Base-by-base conservation (phyloP, 306 rosid species). In the Arachis hypogaea region DNA sequence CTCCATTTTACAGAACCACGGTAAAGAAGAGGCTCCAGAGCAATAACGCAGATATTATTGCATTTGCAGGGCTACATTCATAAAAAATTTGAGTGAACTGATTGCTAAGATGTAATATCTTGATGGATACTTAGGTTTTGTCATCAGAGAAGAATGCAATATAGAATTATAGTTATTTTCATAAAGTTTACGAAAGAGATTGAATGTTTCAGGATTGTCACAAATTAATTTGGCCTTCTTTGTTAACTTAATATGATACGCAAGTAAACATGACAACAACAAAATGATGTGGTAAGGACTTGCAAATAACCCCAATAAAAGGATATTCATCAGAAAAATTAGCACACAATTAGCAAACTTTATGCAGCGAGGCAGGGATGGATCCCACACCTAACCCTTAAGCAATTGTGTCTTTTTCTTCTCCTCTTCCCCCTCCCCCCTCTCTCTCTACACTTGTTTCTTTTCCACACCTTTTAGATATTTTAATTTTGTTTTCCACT, bases 11-110 rank as follows among this genome's bases (percentile, higher is more conserved):
- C 45, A 6, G 57, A 11, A 14, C 78, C 69, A 11, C 11, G 8
- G 61, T 65, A 78, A 4, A 82, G 82, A 42, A 80, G 78, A 52
- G 87, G 82, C 62, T 66, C 78, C 60, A 77, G 69, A 49, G 82
- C 61, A 56, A 84, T 59, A 43, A 77, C 59, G 72, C 60, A 29
- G 29, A 55, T 38, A 33, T 69, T 73, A 41, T 84, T 77, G 80
- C 80, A 57, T 30, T 54, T 64, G 41, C 73, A 84, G 7, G 80
- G 77, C 87, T 84, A 66, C 44, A 60, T 41, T 8, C 42, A 72
- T 56, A 3, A 11, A 3, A 57, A 29, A 54, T 12, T 62, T 9
- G 58, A 18, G 16, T 9, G 11, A 14, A 57, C 56, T 54, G 22
- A 69, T 6, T 22, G 22, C 40, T n/a, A 18, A 41, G 28, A 55